phyloP scores from a whole-genome alignment of 31 red algal genomes.

The Asparagopsis taxiformis region DNA sequence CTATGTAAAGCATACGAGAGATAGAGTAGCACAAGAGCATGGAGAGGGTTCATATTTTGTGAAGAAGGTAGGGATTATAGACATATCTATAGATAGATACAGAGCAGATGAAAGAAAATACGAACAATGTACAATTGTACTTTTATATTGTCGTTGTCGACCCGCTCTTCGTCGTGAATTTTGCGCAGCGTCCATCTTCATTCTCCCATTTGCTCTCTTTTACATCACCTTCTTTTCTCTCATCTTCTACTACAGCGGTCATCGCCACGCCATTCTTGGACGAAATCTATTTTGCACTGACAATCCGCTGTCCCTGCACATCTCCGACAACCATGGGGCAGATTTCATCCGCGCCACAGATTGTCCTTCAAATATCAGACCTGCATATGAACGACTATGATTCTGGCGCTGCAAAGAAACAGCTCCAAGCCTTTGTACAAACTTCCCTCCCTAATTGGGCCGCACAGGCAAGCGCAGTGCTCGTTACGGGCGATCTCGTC shows the following conservation, averaged over 20 bases:
- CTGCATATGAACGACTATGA: conserved; percentile 29
- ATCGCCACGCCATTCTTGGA: conserved; percentile 22
- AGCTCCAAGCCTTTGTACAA: conserved; percentile 17
- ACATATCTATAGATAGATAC: too few relatives aligned
- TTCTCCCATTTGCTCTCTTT: conserved; percentile 10
- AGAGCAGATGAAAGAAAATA: too few relatives aligned
- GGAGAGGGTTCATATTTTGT: too few relatives aligned
- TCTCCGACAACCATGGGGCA: neutral
- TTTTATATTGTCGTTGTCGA: neutral
- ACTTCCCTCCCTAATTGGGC: conserved; percentile 25
- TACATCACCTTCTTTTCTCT: conserved; percentile 19
- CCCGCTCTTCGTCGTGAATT: neutral
- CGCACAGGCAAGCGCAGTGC: conserved; percentile 9
- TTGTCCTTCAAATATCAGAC: conserved; percentile 57
- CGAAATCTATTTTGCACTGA: conserved; percentile 34
- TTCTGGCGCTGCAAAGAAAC: neutral
- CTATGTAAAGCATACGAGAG: too few relatives aligned
- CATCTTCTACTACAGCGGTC: conserved; percentile 42
- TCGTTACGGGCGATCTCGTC: conserved; percentile 64
- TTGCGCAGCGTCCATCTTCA: conserved; percentile 7
- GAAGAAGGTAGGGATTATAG: too few relatives aligned
- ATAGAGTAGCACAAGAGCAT: too few relatives aligned
- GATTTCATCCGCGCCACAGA: neutral
- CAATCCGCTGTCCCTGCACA: conserved; percentile 8
- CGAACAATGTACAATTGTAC: too few relatives aligned